phyloP scores from a whole-genome alignment of 768 basidiomycete species.

The Boletus fagicola region DNA sequence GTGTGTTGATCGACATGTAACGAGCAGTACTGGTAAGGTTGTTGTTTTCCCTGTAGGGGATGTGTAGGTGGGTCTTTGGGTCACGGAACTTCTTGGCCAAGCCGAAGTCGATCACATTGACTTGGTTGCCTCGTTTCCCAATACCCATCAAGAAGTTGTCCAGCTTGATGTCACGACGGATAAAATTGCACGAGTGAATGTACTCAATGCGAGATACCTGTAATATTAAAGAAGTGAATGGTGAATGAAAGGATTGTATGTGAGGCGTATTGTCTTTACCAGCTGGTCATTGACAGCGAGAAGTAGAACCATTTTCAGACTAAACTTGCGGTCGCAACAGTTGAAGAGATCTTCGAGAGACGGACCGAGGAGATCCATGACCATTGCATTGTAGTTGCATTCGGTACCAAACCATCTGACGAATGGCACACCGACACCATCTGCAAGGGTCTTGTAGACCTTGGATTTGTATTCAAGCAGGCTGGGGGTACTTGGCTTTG shows the following conservation, averaged over 20 bases:
- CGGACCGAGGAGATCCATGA: constrained; percentile 92
- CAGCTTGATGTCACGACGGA: constrained; percentile 97
- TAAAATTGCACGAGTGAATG: constrained; percentile 99
- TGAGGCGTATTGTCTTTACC: constrained; percentile 37
- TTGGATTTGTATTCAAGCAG: constrained; percentile 98
- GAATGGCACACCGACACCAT: constrained; percentile 98
- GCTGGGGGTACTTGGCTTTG: constrained; percentile 99
- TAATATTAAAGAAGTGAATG: constrained; percentile 6
- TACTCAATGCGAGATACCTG: constrained; percentile 99
- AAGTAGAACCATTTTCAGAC: constrained; percentile 92
- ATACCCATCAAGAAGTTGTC: constrained; percentile 99
- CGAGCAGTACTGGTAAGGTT: constrained; percentile 98
- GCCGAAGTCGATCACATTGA: constrained; percentile 98
- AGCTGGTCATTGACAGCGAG: constrained; percentile 98
- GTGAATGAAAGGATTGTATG: constrained; percentile 42
- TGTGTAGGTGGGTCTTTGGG: constrained; percentile 99
- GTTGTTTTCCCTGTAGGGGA: constrained; percentile 99
- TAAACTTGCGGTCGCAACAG: constrained; percentile 97
- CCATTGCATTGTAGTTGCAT: constrained; percentile 99
- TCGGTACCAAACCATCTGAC: constrained; percentile 94
- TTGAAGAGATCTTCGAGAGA: constrained; percentile 91
- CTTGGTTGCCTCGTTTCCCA: constrained; percentile 99
- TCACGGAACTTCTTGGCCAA: constrained; percentile 99
- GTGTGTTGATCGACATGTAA: constrained; percentile 99
- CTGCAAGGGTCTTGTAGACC: constrained; percentile 96